Percentiles rank a stretch among this genome's conserved stretches.
Evolutionary conservation across 352 stramenopile species (phyloP).

Genomic region (Sclerospora graminicola): DNA sequence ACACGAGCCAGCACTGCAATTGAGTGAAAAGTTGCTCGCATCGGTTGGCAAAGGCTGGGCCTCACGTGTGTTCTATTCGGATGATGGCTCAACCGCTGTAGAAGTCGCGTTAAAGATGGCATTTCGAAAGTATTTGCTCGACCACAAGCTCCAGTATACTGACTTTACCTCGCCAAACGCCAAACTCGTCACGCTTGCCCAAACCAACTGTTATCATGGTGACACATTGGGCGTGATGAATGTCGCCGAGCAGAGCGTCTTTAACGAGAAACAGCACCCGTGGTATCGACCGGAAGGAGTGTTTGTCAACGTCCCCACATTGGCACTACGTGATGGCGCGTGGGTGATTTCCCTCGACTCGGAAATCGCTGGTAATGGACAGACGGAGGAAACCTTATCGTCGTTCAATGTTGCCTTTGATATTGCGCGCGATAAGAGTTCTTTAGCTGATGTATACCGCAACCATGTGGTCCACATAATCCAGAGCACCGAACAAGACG

Average conservation of each 20-base stretch:
- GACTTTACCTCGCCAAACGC: constrained; percentile 24
- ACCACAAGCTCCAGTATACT: constrained; percentile 56
- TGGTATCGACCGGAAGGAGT: constrained; percentile 84
- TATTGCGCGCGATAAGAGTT: constrained; percentile 20
- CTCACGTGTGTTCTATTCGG: constrained; percentile 85
- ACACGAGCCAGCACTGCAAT: constrained; percentile 73
- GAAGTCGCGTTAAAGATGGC: constrained; percentile 90
- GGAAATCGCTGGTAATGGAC: constrained; percentile 26
- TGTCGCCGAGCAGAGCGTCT: constrained; percentile 84
- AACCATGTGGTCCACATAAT: constrained; percentile 54
- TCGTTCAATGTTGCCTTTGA: constrained; percentile 54
- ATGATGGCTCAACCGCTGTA: constrained; percentile 86
- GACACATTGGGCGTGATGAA: constrained; percentile 89
- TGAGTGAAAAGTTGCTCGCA: constrained; percentile 67
- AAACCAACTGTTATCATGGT: constrained; percentile 88
- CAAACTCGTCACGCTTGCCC: constrained; percentile 71
- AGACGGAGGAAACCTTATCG: constrained; percentile 24
- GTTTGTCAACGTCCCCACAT: constrained; percentile 74
- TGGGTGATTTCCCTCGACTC: constrained; percentile 46
- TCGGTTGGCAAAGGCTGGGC: constrained; percentile 79
- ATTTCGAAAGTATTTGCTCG: constrained; percentile 74
- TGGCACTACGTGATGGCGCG: constrained; percentile 47
- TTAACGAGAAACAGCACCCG: constrained; percentile 87
- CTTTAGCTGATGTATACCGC: constrained; percentile 42
- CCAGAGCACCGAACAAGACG: constrained; percentile 19